Conservation (phyloP, 2,329 filamentous ascomycete genomes). For the Emmonsiellopsis sp. region DNA sequence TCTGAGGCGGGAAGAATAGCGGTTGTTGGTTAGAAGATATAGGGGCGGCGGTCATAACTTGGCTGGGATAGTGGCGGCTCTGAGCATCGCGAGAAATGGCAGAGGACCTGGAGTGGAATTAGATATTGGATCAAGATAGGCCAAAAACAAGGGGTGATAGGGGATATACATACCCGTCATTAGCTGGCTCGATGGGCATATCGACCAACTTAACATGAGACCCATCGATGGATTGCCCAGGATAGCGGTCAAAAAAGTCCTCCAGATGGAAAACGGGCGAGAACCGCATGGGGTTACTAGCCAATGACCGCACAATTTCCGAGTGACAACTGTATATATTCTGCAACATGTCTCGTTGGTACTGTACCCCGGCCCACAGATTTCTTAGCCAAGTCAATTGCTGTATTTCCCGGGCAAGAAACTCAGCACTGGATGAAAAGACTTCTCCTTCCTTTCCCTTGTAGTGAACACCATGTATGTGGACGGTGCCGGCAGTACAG, state of each 20-base stretch:
- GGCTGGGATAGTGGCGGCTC: slow-evolving; percentile 6
- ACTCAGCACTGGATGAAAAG: slow-evolving; percentile 59
- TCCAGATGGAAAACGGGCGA: slow-evolving; percentile 74
- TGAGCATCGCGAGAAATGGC: slow-evolving; percentile 3
- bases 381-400: slow-evolving; percentile 66
- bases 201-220: slow-evolving; percentile 65
- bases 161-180: slow-evolving; percentile 41
- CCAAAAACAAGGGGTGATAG: not conserved
- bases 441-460: slow-evolving; percentile 51
- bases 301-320: slow-evolving; percentile 65
- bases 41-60: slow-evolving; percentile 3
- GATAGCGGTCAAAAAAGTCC: slow-evolving; percentile 79
- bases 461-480: slow-evolving; percentile 79
- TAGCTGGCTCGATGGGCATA: slow-evolving; percentile 50
- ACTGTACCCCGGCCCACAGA: slow-evolving; percentile 67
- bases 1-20: not conserved
- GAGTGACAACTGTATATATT: slow-evolving; percentile 68
- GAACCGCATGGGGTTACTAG: slow-evolving; percentile 60
- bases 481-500: slow-evolving; percentile 76
- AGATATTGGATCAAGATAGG: not conserved
- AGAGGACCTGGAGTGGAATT: not conserved
- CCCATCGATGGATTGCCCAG: slow-evolving; percentile 60
- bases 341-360: slow-evolving; percentile 70
- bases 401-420: slow-evolving; percentile 68
- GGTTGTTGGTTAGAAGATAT: slow-evolving; percentile 6